Evolutionary conservation across 2,329 filamentous ascomycete species (phyloP), one percentile per base, ranked within the genome.

Genomic region (Ophiostoma quercus): DNA sequence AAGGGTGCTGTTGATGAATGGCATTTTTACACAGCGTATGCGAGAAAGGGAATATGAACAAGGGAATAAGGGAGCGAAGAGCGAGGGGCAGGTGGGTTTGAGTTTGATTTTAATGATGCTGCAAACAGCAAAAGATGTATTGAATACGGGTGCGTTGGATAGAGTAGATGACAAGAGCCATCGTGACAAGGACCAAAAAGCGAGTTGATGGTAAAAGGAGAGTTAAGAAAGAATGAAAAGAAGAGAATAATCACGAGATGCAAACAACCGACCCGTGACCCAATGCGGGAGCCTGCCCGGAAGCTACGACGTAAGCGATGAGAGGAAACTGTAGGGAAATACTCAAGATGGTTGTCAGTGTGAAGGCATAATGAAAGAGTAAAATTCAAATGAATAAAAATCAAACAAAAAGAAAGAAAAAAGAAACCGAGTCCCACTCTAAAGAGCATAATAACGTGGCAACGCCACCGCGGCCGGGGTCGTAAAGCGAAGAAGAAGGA

Each of bases 371-470:
- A 34, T 8, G 34, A n/a, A 9, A 65, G 32, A 25, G 62, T 43
- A 41, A 66, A 37, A 66, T 16, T 11, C 60, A 68, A 54, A 67
- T 32, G 14, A 66, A 63, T 67, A n/a, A 32, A 37, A 39, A 34
- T 32, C 57, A 29, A 66, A 57, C 34, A 41, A 51, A 66, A 25
- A 14, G n/a, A 54, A 67, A 34, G 29, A 62, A 60, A 60, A 25
- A 29, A 29, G 25, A 25, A n/a, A 7, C 57, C 57, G 29, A 57
- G 51, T 29, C 51, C 51, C 63, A 43, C 32, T n/a, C 34, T 32
- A 39, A 25, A 25, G 39, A 67, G 32, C n/a, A 67, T n/a, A 67
- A 67, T 67, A 65, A 65, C 62, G 62, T 65, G 62, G 62, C 62
- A 65, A 39, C 62, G 62, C 62, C 62, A 65, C 65, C 25, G n/a